phyloP scores from a whole-genome alignment of 1,284 basidiomycete genomes.

The Rhodotorula sp. region DNA sequence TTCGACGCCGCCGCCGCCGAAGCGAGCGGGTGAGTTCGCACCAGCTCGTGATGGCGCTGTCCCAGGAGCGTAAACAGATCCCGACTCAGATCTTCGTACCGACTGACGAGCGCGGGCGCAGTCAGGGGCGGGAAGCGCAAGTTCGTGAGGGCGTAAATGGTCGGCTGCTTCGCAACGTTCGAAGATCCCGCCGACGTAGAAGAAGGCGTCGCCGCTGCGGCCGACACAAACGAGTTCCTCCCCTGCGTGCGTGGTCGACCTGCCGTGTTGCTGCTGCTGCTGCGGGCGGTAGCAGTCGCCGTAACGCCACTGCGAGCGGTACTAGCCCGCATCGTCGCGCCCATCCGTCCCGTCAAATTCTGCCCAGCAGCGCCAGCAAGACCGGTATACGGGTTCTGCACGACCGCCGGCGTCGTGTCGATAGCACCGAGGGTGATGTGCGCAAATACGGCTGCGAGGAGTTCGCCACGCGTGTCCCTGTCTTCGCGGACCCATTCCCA shows the following conservation, averaged over 20 bases:
- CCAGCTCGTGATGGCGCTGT: conserved; percentile 8
- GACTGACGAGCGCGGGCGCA: not conserved
- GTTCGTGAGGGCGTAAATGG: conserved; percentile 32
- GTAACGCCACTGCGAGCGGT: no score
- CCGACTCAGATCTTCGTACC: conserved; percentile 23
- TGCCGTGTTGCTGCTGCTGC: no score
- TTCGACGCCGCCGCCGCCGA: not conserved
- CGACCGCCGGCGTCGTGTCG: conserved; percentile 3
- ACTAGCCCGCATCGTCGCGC: no score
- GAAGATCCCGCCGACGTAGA: not conserved
- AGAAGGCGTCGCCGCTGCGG: no score
- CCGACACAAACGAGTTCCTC: no score
- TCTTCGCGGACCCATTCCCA: conserved; percentile 22
- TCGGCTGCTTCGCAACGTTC: conserved; percentile 4
- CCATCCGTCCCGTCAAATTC: no score
- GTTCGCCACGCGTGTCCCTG: conserved; percentile 10
- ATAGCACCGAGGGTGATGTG: conserved; percentile 21
- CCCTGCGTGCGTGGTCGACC: no score
- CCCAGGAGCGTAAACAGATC: conserved; percentile 30
- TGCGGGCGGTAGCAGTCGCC: no score
- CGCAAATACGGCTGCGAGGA: conserved; percentile 26
- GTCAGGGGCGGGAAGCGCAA: conserved; percentile 20
- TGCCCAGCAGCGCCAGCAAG: not conserved
- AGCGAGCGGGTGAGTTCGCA: not conserved
- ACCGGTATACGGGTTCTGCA: not conserved